Base-by-base conservation (phyloP, 1,139 yeast species). In the Diutina catenulata region DNA sequence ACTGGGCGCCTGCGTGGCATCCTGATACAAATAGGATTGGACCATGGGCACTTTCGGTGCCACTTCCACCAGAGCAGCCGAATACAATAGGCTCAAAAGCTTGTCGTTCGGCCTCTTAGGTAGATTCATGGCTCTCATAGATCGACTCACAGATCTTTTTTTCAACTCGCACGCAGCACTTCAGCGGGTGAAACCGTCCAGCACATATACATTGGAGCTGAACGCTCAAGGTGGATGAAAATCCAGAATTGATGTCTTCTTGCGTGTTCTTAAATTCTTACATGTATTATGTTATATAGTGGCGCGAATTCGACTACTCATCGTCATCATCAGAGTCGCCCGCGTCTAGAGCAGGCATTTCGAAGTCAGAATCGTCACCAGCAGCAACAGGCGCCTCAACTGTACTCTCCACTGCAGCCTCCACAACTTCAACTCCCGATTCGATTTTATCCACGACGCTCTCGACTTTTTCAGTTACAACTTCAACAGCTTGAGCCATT, bases 1-100 rank as follows among this genome's bases (percentile, higher is more conserved):
- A 3, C 14, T n/a, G n/a, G 28, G 28, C 14, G 14, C 19, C 15
- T 21, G 11, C n/a, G 35, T n/a, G 4, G 6, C n/a, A 20, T 19
- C 18, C 14, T 20, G 8, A 21, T 19, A 31, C 4, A 31, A 13
- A n/a, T 31, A 18, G 8, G 35, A 11, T 13, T 21, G n/a, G 7
- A 31, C 35, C 35, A 31, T 31, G 11, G 35, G 35, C 6, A 31
- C 16, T 13, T 31, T 31, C 3, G 35, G 35, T 11, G 35, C 35
- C 16, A 31, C 35, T 26, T 31, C 35, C 5, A 14, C 25, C 25
- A 24, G 20, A 25, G 35, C 21, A 11, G 35, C 35, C 25, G 20
- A 13, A 18, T 31, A 31, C 8, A 31, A 25, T 5, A 31, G 35
- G 18, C 21, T 31, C 5, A 31, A 25, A n/a, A 31, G 35, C 24